Percentiles rank a stretch among this genome's conserved stretches.
Conservation (phyloP, 78 protist genomes). For the Polysphondylium violaceum region DNA sequence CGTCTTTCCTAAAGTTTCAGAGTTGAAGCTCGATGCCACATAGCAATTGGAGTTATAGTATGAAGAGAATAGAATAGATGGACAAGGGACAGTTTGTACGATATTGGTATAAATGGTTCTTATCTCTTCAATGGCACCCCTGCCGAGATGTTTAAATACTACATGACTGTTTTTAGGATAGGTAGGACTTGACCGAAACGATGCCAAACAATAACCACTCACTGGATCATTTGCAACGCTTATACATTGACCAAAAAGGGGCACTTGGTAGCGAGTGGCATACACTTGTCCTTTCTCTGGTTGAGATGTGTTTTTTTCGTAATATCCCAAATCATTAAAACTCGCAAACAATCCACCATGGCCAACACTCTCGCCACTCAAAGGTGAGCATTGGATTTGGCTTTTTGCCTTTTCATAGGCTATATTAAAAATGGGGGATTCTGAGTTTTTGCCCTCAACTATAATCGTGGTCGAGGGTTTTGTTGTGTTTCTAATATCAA, state of each 20-base stretch:
- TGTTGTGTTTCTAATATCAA: conserved; percentile 30
- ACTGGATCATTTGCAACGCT: conserved; percentile 2
- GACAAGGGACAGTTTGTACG: not conserved
- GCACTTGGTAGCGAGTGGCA: not conserved
- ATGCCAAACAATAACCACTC: conserved; percentile 13
- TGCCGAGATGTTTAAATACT: conserved; percentile 48
- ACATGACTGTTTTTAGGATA: conserved; percentile 47
- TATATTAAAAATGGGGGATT: not conserved
- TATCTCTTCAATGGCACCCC: not conserved
- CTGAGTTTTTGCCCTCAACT: not conserved
- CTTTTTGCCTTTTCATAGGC: not conserved
- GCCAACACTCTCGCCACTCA: not conserved
- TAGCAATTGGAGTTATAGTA: not conserved
- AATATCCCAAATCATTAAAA: not conserved
- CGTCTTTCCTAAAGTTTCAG: too few species aligned
- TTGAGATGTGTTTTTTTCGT: conserved; percentile 8
- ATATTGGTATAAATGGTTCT: conserved; percentile 27
- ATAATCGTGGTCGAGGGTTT: conserved; percentile 2
- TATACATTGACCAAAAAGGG: conserved; percentile 10
- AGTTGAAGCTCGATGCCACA: not conserved
- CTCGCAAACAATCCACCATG: conserved; percentile 17
- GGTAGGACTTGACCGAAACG: not conserved
- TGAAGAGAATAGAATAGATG: conserved; percentile 14
- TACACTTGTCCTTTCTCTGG: not conserved
- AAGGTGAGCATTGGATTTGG: not conserved